phyloP scores from a whole-genome alignment of 129 eudicot species.

The Glebionis coronaria region DNA sequence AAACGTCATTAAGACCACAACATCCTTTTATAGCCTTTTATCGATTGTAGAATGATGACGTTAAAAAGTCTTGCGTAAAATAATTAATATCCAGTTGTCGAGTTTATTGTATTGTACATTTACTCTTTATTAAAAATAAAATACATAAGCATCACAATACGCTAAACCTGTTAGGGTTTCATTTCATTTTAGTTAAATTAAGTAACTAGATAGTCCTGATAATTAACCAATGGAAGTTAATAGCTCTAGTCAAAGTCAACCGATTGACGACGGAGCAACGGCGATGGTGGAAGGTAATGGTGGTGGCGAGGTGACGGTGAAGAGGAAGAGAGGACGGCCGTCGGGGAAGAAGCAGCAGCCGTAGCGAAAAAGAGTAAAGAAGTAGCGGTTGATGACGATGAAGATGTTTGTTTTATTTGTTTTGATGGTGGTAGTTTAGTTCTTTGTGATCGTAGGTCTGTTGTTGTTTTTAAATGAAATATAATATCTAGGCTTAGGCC shows the following conservation, averaged over 20 bases:
- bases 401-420: conserved; percentile 97
- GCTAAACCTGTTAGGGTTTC: conserved; percentile 66
- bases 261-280: conserved; percentile 16
- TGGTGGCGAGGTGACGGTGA: conserved; percentile 32
- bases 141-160: no score
- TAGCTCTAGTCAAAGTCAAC: conserved; percentile 27
- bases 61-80: no score
- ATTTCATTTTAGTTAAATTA: conserved; percentile 17
- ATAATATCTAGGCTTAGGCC: neutral
- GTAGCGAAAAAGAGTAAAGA: conserved; percentile 49
- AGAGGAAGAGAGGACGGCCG: conserved; percentile 88
- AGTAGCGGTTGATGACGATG: conserved; percentile 84
- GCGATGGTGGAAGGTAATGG: conserved; percentile 9
- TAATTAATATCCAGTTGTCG: no score
- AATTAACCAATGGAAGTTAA: conserved; percentile 6
- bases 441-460: conserved; percentile 93
- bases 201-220: neutral
- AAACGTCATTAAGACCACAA: no score
- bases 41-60: no score
- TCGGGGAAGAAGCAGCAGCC: conserved; percentile 40
- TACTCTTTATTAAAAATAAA: no score
- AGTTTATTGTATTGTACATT: no score
- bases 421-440: conserved; percentile 95
- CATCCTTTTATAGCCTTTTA: no score
- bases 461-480: conserved; percentile 9